Evolutionary conservation across 495 filamentous ascomycete species (phyloP), one percentile per base, ranked within the genome.

Genomic region (Bacidia gigantensis): DNA sequence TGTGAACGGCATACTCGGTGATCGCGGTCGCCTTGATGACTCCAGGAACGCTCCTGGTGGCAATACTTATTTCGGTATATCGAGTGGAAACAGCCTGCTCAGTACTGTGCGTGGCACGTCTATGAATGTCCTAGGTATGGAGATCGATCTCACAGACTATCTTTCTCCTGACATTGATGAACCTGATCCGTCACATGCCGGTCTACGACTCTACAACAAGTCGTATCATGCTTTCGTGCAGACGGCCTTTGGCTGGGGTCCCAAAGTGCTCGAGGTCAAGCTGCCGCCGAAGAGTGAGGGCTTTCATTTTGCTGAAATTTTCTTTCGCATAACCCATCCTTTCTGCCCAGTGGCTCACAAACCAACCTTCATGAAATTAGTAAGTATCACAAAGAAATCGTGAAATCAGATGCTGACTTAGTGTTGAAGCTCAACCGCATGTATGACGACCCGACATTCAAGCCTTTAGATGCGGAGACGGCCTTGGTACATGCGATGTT

Each of bases 401-500:
- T n/a, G n/a, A n/a, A n/a, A n/a, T n/a, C n/a, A n/a, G n/a, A 9
- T 10, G 24, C 52, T 52, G 22, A 59, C 20, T n/a, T n/a, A n/a
- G 9, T 29, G 46, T 1, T 18, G 3, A 14, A 61, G 60, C 50
- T 63, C 26, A 53, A 44, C 35, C 58, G 55, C 54, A 52, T 61
- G n/a, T 86, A 84, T 56, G 76, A 83, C 51, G 80, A 86, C 22
- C 67, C 72, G 3, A 66, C 53, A 43, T 85, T 78, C 62, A 65
- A 72, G 50, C 74, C 82, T 1, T 74, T 75, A 0, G 63, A 75
- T 1, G 75, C 82, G 1, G 81, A 89, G 56, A 74, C 70, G 1
- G 83, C 86, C n/a, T 75, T 76, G 56, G 71, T 86, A 20, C 84
- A 89, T 65, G 84, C 86, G 75, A 71, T 88, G 46, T 82, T 89